Evolutionary conservation across 1,139 yeast genomes (phyloP), one percentile per base, ranked within the genome.

Genomic region (Citeromyces siamensis): DNA sequence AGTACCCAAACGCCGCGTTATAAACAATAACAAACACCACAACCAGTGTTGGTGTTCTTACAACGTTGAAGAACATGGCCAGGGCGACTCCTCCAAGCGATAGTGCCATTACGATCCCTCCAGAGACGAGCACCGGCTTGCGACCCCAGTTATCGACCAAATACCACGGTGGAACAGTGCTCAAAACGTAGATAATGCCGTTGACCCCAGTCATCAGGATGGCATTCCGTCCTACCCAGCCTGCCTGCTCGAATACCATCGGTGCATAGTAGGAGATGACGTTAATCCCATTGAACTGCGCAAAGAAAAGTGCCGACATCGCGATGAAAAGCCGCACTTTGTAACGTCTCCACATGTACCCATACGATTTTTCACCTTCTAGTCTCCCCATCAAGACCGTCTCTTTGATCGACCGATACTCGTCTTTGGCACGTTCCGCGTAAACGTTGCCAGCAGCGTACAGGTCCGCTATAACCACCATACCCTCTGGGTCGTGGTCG

Each of bases 201-300:
- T 86, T 88, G 45, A 83, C 67, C n/a, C 96, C 96, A 0, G 96
- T 84, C 94, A 86, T 84, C 42, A 85, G 68, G 42, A 86, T 74
- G 2, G 96, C 95, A 47, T 75, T 73, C 44, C 94, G 65, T 19
- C 95, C 96, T 10, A 70, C 59, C 95, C 95, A 86, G 19, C 96
- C 96, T 3, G 96, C 96, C 50, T 83, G 83, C 55, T 85, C 95
- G 56, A 86, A 88, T 35, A 86, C 93, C 59, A 86, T 65, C 1
- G 96, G 95, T 1, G 95, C 95, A 58, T 86, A 86, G 60, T 86
- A 88, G 1, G 94, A 78, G 39, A 88, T 84, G 42, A 88, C 88
- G 51, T 86, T 86, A 55, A 86, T 88, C 49, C 97, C 97, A 51
- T 85, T 83, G 53, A 86, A 64, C 56, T 86, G 97, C 3, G 95